Base-by-base conservation (phyloP, 495 filamentous ascomycete species). In the Podospora bellae-mahoneyi region DNA sequence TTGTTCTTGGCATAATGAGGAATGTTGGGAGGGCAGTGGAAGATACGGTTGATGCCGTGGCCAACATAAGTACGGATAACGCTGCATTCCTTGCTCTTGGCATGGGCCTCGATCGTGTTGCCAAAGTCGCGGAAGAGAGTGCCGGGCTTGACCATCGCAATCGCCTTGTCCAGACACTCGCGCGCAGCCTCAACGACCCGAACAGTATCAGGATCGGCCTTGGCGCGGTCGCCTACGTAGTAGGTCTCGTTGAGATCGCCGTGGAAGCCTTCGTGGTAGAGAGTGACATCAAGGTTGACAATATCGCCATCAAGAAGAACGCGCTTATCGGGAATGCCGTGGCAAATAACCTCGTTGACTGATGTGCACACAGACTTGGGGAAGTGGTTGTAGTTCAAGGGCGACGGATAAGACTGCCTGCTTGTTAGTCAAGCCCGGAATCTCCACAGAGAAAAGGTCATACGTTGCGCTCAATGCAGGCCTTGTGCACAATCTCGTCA, bases 301-400 rank as follows among this genome's bases (percentile, higher is more conserved):
- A 96, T 96, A 69, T 96, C 92, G 61, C 92, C 92, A 68, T 96
- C 92, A 60, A 91, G 78, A 7, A 96, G 81, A 9, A 90, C 83
- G 26, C 92, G 85, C 70, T 91, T 85, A 68, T 96, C 92, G 19
- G 92, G 92, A 65, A 96, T 96, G 64, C 92, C 92, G 82, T 96
- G 92, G 80, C 92, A 96, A 75, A 99, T 98, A 66, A 96, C 90
- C 80, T 99, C 95, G 82, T 99, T 99, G 68, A 91, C 75, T 2
- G 93, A 97, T 1, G 93, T 98, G 79, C 95, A 99, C 59, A 97
- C 89, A 1, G 95, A 99, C 83, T 99, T 99, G 66, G 95, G 95
- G 82, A 97, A 99, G 77, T 92, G 84, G 83, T 89, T 88, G 78
- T 99, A 99, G 82, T 99, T 99, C 9, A 99, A 80, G 2, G 94